Evolutionary conservation across 495 filamentous ascomycete genomes (phyloP).

Genomic region (Halenospora varia): DNA sequence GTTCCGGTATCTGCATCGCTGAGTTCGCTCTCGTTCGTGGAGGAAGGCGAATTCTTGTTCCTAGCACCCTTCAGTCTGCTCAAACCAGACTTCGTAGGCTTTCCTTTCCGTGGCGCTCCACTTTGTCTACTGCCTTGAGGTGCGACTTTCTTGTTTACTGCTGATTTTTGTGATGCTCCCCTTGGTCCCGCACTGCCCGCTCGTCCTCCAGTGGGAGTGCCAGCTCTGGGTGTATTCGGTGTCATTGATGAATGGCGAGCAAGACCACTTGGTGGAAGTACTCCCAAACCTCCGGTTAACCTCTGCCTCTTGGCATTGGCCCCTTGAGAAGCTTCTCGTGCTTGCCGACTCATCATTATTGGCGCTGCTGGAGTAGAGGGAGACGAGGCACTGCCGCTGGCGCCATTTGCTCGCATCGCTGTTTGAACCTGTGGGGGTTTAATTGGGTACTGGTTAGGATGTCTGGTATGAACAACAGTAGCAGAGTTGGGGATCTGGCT

Average conservation of each 20-base stretch:
- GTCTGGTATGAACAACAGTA: slow-evolving; percentile 36
- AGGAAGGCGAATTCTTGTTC: slow-evolving; percentile 57
- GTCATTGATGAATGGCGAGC: slow-evolving; percentile 77
- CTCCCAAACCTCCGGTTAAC: slow-evolving; percentile 59
- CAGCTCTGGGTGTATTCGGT: slow-evolving; percentile 80
- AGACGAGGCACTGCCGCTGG: slow-evolving; percentile 42
- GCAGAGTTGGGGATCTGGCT: slow-evolving; percentile 38
- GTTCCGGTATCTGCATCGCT: slow-evolving; percentile 61
- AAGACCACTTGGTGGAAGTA: slow-evolving; percentile 65
- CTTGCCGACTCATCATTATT: slow-evolving; percentile 55
- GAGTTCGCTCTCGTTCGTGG: slow-evolving; percentile 56
- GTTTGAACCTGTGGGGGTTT: slow-evolving; percentile 34
- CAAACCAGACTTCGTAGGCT: slow-evolving; percentile 48
- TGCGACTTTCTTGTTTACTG: slow-evolving; percentile 59
- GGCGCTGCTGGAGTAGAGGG: slow-evolving; percentile 63
- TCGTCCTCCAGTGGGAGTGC: slow-evolving; percentile 54
- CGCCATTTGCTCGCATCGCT: slow-evolving; percentile 7
- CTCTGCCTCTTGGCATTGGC: slow-evolving; percentile 68
- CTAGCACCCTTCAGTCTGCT: slow-evolving; percentile 47
- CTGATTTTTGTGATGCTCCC: slow-evolving; percentile 41
- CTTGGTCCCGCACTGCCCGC: slow-evolving; percentile 73
- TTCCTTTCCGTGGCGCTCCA: slow-evolving; percentile 45
- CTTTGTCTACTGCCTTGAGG: slow-evolving; percentile 46
- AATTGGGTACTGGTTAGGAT: slow-evolving; percentile 37
- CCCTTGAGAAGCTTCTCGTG: slow-evolving; percentile 75